Evolutionary conservation across 768 basidiomycete species (phyloP), one percentile per base, ranked within the genome.

Genomic region (Trametes elegans): DNA sequence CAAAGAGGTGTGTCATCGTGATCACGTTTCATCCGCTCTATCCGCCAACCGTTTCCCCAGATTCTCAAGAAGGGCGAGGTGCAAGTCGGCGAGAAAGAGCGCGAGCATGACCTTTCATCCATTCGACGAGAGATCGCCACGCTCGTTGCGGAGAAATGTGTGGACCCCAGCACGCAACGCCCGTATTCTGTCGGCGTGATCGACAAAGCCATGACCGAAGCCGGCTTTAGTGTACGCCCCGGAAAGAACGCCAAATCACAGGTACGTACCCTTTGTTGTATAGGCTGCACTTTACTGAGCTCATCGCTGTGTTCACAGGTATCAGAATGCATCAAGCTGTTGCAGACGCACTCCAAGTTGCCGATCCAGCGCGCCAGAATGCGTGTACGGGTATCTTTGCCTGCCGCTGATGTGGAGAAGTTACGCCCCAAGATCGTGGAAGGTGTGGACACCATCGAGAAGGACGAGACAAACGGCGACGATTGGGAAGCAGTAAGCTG

Each of bases 161-260:
- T 98, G 21, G 95, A 98, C 65, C 97, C 97, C 1, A 73, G 79
- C 4, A 96, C 93, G 1, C 87, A 92, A 67, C 76, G 84, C 9
- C 93, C 95, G 5, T 94, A 98, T 68, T 87, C 93, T 5, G 92
- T 96, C 28, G 87, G 91, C 16, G 92, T 98, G 77, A 92, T 99
- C 59, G 97, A 99, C 68, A 98, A 97, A 71, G 94, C 94, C 0
- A 96, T 99, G 96, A 74, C 83, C 8, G 95, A 98, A 68, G 88
- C 91, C 8, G 95, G 95, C 1, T 95, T 89, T 71, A 96, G 92
- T 62, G 88, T 96, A 24, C 88, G 90, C 63, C 79, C 79, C 40
- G 85, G 86, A 60, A 98, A 98, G 76, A 88, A 81, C 19, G 95
- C 94, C 5, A 99, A 99, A 74, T 90, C 88, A 46, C 97, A 99